These are phyloP conservation scores for Venturia carpophila DNA, from an alignment of 2,329 filamentous ascomycete species.

Conservation along the genomic window DNA sequence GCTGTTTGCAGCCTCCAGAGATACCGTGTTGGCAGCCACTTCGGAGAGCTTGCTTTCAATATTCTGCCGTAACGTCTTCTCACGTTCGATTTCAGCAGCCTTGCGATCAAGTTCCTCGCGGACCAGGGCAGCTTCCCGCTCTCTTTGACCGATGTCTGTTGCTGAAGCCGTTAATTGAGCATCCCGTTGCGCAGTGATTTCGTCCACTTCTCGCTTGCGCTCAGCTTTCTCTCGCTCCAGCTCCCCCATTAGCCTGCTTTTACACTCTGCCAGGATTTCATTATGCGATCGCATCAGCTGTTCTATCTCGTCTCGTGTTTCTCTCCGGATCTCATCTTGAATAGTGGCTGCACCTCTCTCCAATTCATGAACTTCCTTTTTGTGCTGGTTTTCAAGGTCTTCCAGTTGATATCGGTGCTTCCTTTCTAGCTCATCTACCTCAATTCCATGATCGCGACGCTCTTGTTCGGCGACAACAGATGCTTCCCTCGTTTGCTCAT, in stretches of 20 bases:
- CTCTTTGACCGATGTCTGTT: constrained; percentile 46
- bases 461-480: constrained; percentile 43
- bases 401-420: constrained; percentile 52
- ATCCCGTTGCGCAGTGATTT: constrained; percentile 49
- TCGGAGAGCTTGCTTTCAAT: constrained; percentile 48
- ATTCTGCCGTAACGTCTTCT: constrained; percentile 53
- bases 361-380: constrained; percentile 50
- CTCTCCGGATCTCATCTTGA: constrained; percentile 35
- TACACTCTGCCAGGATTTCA: constrained; percentile 59
- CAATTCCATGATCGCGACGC: constrained; percentile 44
- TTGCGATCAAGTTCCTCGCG: constrained; percentile 44
- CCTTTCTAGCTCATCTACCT: constrained; percentile 44
- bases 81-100: constrained; percentile 41
- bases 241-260: constrained; percentile 56
- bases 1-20: constrained; percentile 66
- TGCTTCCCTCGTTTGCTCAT: neutral
- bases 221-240: constrained; percentile 54
- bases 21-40: constrained; percentile 34
- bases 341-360: constrained; percentile 43
- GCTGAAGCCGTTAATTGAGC: constrained; percentile 43
- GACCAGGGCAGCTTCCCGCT: constrained; percentile 44
- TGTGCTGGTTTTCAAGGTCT: constrained; percentile 45
- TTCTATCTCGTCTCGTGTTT: constrained; percentile 48
- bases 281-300: constrained; percentile 54
- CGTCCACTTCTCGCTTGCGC: constrained; percentile 55